A percentile compares a stretch with the other conserved stretches of the same genome.
Conservation (phyloP, 2,329 filamentous ascomycete genomes). For the Alternaria sp. region DNA sequence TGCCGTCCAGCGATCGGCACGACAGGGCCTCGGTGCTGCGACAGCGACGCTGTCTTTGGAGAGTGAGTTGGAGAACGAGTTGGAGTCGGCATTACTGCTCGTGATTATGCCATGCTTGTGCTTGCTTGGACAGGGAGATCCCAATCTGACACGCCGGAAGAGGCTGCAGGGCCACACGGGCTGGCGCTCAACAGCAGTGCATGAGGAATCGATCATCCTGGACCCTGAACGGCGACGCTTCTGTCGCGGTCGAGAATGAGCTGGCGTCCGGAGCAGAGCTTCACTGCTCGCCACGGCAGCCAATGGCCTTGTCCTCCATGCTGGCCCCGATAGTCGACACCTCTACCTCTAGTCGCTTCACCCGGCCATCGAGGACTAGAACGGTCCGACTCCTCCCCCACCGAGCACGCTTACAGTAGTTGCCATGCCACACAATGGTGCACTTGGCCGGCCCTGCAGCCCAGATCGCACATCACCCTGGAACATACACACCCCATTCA, state of each 20-base stretch:
- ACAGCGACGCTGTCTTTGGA: background rate
- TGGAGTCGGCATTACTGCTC: background rate
- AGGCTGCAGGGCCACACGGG: background rate
- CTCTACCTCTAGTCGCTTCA: slow-evolving; percentile 11
- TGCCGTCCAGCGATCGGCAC: no score
- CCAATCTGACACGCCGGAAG: background rate
- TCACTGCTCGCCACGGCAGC: slow-evolving; percentile 9
- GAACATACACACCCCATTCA: background rate
- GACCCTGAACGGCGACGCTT: slow-evolving; percentile 1
- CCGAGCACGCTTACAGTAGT: slow-evolving; percentile 1
- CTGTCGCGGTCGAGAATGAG: slow-evolving; percentile 14
- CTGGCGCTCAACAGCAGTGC: background rate
- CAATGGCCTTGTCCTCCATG: slow-evolving; percentile 14
- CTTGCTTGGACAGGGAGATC: background rate
- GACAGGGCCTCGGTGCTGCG: background rate
- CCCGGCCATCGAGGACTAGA: slow-evolving; percentile 7
- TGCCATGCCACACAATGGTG: slow-evolving; percentile 9
- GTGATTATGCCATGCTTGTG: background rate
- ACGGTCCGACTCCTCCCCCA: slow-evolving; percentile 6
- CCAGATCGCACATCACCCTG: background rate
- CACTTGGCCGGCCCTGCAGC: background rate
- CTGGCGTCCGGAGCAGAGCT: slow-evolving; percentile 15
- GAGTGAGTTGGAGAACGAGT: background rate
- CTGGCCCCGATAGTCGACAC: slow-evolving; percentile 5
- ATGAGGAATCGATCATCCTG: background rate